phyloP scores from a whole-genome alignment of 257 asterid species.

The Solanum medicagineum region DNA sequence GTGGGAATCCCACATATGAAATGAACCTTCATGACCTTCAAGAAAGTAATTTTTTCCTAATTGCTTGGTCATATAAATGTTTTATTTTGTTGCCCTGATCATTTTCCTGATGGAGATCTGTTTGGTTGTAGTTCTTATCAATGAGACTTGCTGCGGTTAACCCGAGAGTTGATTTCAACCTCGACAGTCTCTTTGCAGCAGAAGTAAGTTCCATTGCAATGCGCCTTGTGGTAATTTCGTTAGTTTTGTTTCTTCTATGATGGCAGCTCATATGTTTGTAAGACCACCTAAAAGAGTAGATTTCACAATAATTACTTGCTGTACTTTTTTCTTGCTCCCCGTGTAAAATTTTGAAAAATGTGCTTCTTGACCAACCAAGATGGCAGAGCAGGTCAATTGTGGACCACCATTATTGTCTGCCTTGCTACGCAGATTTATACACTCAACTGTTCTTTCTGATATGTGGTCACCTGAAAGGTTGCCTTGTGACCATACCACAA shows the following conservation, averaged over 20 bases:
- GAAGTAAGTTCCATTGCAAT: slow-evolving; percentile 37
- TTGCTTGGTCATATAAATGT: not conserved
- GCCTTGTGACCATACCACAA: not conserved
- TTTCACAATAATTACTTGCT: not conserved
- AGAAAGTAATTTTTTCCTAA: not conserved
- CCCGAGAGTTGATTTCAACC: slow-evolving; percentile 63
- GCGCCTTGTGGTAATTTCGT: not conserved
- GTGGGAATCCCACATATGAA: not conserved
- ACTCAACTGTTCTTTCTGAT: not conserved
- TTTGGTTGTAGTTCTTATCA: slow-evolving; percentile 54
- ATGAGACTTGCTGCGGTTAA: slow-evolving; percentile 88
- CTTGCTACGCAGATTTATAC: not conserved
- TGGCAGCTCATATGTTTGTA: not conserved
- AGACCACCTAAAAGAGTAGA: not conserved
- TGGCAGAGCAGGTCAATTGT: not conserved
- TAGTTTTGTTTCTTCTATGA: not conserved
- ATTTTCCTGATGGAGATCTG: slow-evolving; percentile 4
- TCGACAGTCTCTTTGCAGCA: slow-evolving; percentile 48
- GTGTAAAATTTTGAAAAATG: not conserved
- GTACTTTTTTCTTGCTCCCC: not conserved
- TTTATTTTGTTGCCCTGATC: not conserved
- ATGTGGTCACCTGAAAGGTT: not conserved
- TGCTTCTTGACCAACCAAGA: not conserved
- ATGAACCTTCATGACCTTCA: not conserved
- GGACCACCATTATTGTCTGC: not conserved